phyloP scores from a whole-genome alignment of 2,329 filamentous ascomycete species.

The Fusarium secorum region DNA sequence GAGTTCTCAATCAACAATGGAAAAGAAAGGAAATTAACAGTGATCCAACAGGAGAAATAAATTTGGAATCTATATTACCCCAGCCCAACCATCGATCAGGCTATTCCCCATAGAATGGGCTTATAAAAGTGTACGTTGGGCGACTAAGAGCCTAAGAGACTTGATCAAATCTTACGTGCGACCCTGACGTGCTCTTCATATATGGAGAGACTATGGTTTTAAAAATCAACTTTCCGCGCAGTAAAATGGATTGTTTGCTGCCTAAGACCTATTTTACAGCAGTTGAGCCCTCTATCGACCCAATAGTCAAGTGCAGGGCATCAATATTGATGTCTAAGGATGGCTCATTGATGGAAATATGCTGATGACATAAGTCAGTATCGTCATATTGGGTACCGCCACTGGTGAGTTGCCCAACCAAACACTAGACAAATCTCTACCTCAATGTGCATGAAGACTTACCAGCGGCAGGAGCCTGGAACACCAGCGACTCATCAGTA shows the following conservation, averaged over 20 bases:
- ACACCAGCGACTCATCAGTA: fast-evolving
- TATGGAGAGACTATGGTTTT: fast-evolving
- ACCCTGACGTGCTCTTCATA: not conserved
- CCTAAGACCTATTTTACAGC: not conserved
- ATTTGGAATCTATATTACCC: not conserved
- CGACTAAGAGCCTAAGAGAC: not conserved
- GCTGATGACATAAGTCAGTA: not conserved
- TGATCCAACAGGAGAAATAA: not conserved
- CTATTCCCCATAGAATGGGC: not conserved
- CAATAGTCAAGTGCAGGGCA: not conserved
- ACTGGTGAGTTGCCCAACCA: not conserved
- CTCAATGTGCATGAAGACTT: not conserved
- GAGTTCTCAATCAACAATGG: not conserved
- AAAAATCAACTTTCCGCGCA: fast-evolving
- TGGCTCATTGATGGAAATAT: fast-evolving
- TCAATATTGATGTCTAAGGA: not conserved
- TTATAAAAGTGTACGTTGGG: not conserved
- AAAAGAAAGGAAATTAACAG: not conserved
- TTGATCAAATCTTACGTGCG: not conserved
- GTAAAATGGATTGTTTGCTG: not conserved
- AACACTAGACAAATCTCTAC: fast-evolving
- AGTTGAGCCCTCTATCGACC: fast-evolving
- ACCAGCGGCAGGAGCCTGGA: fast-evolving
- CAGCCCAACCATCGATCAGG: not conserved
- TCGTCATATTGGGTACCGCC: not conserved